Evolutionary conservation across 2,329 filamentous ascomycete genomes (phyloP), one percentile per base, ranked within the genome.

Genomic region (Grosmannia clavigera): DNA sequence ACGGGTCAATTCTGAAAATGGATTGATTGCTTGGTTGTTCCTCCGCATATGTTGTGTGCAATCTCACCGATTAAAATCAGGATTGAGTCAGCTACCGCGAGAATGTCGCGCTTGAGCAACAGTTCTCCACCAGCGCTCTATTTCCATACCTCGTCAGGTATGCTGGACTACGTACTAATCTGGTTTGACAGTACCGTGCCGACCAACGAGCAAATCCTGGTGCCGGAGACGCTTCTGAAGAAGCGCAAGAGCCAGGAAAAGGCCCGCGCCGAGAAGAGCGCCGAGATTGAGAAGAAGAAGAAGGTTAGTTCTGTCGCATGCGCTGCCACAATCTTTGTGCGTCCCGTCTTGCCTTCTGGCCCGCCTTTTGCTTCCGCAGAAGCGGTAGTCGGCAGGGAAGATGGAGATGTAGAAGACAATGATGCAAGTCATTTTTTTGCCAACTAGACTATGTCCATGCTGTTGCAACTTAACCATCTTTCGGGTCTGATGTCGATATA

Each of bases 181-280:
- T 90, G 76, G 84, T 76, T 61, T 59, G 64, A 63, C 74, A 96
- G 91, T 80, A 86, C 85, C 79, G 89, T 96, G 74, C 90, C 94
- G 69, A 95, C 91, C 77, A 80, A 92, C 78, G 90, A 96, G 78
- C 88, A 97, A 78, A 86, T 99, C 76, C 83, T 97, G 76, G 90
- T 97, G 75, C 94, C 94, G 70, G 94, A 99, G 90, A 99, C 94
- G 72, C 90, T 99, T 73, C 86, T 99, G 78, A 99, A 99, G 89
- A 99, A 99, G 90, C 90, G 94, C 83, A 99, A 99, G 91, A 90
- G 85, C 78, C 92, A 96, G 82, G 94, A 99, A 86, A 96, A 96
- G 86, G 91, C 92, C 76, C 89, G 92, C 77, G 92, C 94, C 77
- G 89, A 92, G 80, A 87, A 86, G 75, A 78, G 82, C 69, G 83